phyloP scores from a whole-genome alignment of 495 filamentous ascomycete genomes.

The Penicillium simplicissimum region DNA sequence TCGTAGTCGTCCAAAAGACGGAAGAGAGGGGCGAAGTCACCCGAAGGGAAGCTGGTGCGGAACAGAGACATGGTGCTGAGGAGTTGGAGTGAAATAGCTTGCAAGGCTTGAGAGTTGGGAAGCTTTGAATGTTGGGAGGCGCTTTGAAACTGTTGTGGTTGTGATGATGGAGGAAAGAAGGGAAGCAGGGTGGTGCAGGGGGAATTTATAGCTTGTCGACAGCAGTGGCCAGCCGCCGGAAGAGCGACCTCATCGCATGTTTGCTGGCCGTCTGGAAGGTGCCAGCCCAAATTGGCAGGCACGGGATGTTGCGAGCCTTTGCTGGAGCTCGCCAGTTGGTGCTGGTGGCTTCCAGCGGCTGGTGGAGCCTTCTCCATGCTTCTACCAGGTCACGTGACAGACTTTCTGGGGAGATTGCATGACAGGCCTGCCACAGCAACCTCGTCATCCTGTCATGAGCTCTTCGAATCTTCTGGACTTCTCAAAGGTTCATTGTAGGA shows the following conservation, averaged over 20 bases:
- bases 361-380: conserved; percentile 33
- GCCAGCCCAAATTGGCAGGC: background rate
- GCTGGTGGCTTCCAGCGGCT: conserved; percentile 6
- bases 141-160: background rate
- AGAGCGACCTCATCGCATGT: background rate
- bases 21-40: conserved; percentile 48
- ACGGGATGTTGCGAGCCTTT: conserved; percentile 6
- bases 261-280: background rate
- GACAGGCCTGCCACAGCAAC: too few relatives aligned
- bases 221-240: background rate
- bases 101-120: conserved; percentile 9
- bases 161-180: background rate
- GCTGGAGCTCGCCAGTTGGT: conserved; percentile 13
- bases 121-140: conserved; percentile 4
- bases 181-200: background rate
- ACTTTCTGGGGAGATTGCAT: too few relatives aligned
- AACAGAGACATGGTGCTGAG: conserved; percentile 44
- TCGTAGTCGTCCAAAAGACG: conserved; percentile 50
- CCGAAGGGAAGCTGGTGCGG: conserved; percentile 32
- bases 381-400: conserved; percentile 32
- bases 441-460: background rate
- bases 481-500: background rate
- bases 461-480: background rate
- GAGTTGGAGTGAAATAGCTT: conserved; percentile 3
- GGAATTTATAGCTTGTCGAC: conserved; percentile 17